phyloP scores from a whole-genome alignment of 1,284 basidiomycete species.

The Spongiforma sp. region DNA sequence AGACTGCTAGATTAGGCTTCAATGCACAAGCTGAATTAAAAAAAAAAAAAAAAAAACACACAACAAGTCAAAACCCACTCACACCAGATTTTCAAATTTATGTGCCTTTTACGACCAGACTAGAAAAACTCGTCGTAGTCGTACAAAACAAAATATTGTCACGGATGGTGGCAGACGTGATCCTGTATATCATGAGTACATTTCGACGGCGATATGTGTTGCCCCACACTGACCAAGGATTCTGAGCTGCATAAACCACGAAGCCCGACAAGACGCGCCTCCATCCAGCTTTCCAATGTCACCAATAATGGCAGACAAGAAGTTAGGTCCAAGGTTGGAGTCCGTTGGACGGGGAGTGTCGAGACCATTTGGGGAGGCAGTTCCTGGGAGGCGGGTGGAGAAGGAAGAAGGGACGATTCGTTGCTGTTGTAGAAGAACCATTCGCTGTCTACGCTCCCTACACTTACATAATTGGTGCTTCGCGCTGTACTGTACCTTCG shows the following conservation, averaged over 20 bases:
- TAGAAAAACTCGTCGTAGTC: conserved; percentile 85
- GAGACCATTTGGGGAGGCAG: too few species aligned
- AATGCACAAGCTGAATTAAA: conserved; percentile 80
- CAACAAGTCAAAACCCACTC: too few species aligned
- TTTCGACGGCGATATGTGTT: not conserved
- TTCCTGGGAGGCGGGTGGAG: too few species aligned
- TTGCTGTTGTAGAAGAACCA: too few species aligned
- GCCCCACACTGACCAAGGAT: conserved; percentile 69
- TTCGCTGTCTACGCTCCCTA: too few species aligned
- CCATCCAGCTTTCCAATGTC: conserved; percentile 88
- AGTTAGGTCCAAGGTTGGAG: too few species aligned
- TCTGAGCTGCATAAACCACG: conserved; percentile 91
- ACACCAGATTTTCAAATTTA: too few species aligned
- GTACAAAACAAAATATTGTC: conserved; percentile 94
- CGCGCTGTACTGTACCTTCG: too few species aligned
- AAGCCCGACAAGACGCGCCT: conserved; percentile 71
- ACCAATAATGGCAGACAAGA: conserved; percentile 82
- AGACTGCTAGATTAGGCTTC: conserved; percentile 76
- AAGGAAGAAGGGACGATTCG: too few species aligned
- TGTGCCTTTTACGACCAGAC: conserved; percentile 79
- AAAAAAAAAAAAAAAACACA: not conserved
- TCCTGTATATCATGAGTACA: conserved; percentile 51
- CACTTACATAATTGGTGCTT: too few species aligned
- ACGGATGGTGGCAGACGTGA: conserved; percentile 82
- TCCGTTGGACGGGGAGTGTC: too few species aligned